Base-by-base conservation (phyloP, 2,329 filamentous ascomycete species). In the Paraphoma sp. region DNA sequence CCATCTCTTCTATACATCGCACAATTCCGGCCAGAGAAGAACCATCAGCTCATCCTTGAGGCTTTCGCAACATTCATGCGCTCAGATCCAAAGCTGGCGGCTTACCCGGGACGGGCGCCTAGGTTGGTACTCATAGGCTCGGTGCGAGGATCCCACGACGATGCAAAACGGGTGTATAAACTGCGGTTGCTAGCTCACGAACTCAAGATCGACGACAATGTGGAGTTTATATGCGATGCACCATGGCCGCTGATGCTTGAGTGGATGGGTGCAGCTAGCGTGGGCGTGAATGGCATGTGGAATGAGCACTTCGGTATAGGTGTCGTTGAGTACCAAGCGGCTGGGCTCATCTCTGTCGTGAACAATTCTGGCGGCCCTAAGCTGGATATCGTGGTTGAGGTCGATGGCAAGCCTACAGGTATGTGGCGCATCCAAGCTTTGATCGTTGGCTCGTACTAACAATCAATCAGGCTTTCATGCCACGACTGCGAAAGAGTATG, bases 231-330 rank as follows among this genome's bases (percentile, higher is more conserved):
- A 61, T 88, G 93, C 53, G 93, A 99, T 74, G 93, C 92, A 0
- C 87, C 90, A 28, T 99, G 94, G 93, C 87, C 90, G 3, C 86
- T 92, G 65, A 91, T 99, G 51, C 82, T 97, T 9, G 84, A 90
- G 31, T 93, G 91, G 86, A 82, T 98, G 58, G 81, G 86, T 51
- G 87, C 82, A 60, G 88, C 90, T 4, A 94, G 87, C 16, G 86
- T 99, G 1, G 95, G 95, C 48, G 93, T 96, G 30, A 99, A 99
- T 68, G 92, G 91, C 70, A 99, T 99, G 95, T 99, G 95, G 94
- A 98, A 97, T 75, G 95, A 99, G 80, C 95, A 99, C 77, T 99
- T 99, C 74, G 95, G 95, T 18, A 99, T 99, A 56, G 95, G 95
- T 1, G 93, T 98, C 14, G 95, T 99, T 41, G 95, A 99, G 81